Conservation (phyloP, 148 eudicot species). For the Rhododendron henanense region DNA sequence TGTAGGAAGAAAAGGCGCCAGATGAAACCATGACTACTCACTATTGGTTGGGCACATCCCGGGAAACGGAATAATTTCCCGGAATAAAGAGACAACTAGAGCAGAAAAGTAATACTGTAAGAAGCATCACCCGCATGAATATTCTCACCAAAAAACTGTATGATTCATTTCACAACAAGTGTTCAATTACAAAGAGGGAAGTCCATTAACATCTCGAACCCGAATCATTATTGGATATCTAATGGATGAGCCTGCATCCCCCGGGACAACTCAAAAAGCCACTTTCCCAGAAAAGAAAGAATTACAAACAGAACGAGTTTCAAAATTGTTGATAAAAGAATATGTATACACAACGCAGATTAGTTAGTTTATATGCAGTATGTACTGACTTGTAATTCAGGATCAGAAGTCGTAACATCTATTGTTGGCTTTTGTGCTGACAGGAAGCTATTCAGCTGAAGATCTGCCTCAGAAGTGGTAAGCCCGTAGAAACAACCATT, state of each 20-base stretch:
- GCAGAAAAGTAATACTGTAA: not conserved
- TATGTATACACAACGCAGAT: conserved; percentile 1
- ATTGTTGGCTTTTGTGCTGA: not conserved
- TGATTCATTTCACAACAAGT: not conserved
- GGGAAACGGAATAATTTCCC: not conserved
- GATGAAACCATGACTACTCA: not conserved
- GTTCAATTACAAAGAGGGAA: not conserved
- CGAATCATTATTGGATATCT: not conserved
- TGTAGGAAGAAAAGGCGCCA: not conserved
- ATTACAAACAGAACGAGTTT: not conserved
- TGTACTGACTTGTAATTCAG: conserved; percentile 10
- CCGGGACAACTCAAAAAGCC: not conserved
- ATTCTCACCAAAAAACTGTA: conserved; percentile 26
- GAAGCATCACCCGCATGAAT: not conserved
- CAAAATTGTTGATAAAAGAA: conserved; percentile 7
- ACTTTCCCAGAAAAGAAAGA: conserved; percentile 5
- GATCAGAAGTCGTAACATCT: not conserved
- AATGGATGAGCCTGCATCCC: not conserved
- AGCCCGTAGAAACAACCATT: not conserved
- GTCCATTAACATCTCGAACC: not conserved
- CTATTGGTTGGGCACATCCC: not conserved
- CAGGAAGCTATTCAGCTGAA: not conserved
- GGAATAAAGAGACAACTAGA: not conserved
- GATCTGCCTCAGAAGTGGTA: not conserved
- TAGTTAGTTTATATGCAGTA: not conserved